A percentile compares a stretch with the other conserved stretches of the same genome.
phyloP scores from a whole-genome alignment of 306 rosid genomes.

The Phaseolus lunatus region DNA sequence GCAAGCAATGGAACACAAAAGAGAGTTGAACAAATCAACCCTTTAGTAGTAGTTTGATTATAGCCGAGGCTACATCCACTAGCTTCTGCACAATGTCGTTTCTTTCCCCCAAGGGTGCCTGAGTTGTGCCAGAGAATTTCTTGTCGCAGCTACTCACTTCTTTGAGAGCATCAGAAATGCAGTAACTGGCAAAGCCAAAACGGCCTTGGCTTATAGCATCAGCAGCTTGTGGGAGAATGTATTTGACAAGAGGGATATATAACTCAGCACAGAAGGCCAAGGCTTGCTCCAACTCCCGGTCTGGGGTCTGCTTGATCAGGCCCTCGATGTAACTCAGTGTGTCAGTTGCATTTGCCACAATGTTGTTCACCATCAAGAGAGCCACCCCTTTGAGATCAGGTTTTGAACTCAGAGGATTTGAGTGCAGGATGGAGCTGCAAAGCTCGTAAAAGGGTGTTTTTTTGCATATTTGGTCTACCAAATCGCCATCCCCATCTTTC shows the following conservation, averaged over 20 bases:
- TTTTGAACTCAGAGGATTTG: conserved; percentile 51
- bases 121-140: conserved; percentile 35
- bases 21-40: conserved; percentile 22
- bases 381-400: conserved; percentile 51
- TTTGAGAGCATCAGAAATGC: conserved; percentile 64
- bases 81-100: conserved; percentile 60
- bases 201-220: conserved; percentile 58
- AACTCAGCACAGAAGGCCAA: conserved; percentile 79
- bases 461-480: conserved; percentile 51
- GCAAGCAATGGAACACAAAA: neutral
- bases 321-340: conserved; percentile 53
- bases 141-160: conserved; percentile 61
- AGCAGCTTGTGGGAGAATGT: conserved; percentile 73
- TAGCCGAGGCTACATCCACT: conserved; percentile 56
- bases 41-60: conserved; percentile 50
- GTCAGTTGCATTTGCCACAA: conserved; percentile 48
- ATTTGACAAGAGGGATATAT: conserved; percentile 76
- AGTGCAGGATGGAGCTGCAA: conserved; percentile 50
- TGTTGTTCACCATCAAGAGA: conserved; percentile 45
- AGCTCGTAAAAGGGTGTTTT: conserved; percentile 59
- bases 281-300: conserved; percentile 53
- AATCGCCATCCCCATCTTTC: neutral
- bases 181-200: conserved; percentile 69
- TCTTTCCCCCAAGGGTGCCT: conserved; percentile 53
- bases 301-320: conserved; percentile 46